Evolutionary conservation across 495 filamentous ascomycete species (phyloP), one percentile per base, ranked within the genome.

Genomic region (Amphirosellinia nigrospora): DNA sequence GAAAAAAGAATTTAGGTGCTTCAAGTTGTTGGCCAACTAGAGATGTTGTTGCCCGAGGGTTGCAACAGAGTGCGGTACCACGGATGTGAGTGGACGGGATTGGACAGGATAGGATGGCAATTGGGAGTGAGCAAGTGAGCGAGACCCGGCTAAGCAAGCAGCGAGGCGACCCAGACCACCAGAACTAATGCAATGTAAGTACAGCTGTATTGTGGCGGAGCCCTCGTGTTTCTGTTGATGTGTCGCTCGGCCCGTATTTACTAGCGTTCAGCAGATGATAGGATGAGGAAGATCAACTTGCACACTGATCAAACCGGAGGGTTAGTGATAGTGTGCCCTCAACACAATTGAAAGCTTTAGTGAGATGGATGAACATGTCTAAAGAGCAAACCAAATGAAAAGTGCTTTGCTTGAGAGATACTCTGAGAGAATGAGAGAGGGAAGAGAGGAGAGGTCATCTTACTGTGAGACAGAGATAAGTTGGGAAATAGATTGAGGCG

Each of bases 191-290:
- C 43, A 64, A 50, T 30, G 61, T n/a, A n/a, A n/a, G n/a, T 45
- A n/a, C 45, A 30, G 61, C 61, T 64, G 61, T 64, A 50, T 50
- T 38, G 61, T 64, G 61, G 61, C 61, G 61, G 61, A 64, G 61
- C 45, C 61, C 61, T 64, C 61, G 61, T 64, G 61, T 64, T 64
- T 64, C 30, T 58, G 52, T 34, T 43, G 43, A 46, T 4, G 45
- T 64, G 38, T 63, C 39, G 60, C 41, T 63, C 23, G 60, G 26
- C 23, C 60, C 60, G 39, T 43, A 36, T 58, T 58, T 58, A 19
- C 55, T 58, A 58, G 55, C 55, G 60, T 26, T 63, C 26, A 30
- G 16, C 32, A 26, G 36, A 46, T 26, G 60, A 41, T 4, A 41
- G 34, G 58, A 41, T 61, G 58, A 41, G 58, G 8, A 61, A 36